These are phyloP conservation scores for Astraeus odoratus DNA, from an alignment of 768 basidiomycete genomes.

Conservation along the genomic window DNA sequence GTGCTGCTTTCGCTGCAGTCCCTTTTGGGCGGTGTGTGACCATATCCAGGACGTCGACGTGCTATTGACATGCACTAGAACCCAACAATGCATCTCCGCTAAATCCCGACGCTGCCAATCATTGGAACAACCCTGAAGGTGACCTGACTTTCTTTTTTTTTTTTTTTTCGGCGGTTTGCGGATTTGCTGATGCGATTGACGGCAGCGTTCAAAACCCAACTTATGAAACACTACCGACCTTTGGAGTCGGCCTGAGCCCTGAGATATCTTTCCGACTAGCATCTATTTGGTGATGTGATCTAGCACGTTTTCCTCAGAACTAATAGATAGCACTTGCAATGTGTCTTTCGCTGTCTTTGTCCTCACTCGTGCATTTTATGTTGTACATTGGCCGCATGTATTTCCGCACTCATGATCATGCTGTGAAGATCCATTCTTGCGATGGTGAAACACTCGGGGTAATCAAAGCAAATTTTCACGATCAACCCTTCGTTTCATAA, in stretches of 20 bases:
- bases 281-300: not conserved
- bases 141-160: no score
- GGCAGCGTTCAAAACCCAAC: conserved; percentile 63
- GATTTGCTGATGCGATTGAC: not conserved
- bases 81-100: conserved; percentile 91
- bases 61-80: conserved; percentile 38
- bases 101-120: conserved; percentile 76
- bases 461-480: no score
- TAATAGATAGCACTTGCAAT: no score
- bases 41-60: not conserved
- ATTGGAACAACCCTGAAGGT: conserved; percentile 75
- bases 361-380: no score
- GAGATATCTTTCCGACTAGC: conserved; percentile 4
- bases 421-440: no score
- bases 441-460: no score
- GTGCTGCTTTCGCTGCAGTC: conserved; percentile 85
- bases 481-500: no score
- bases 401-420: no score
- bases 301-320: no score
- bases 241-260: conserved; percentile 35
- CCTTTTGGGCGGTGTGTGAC: conserved; percentile 69
- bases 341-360: no score
- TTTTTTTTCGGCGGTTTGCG: not conserved
- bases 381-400: no score
- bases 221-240: conserved; percentile 68